Base-by-base conservation (phyloP, 805 yeast genomes). In the Wickerhamomyces subpelliculosus region DNA sequence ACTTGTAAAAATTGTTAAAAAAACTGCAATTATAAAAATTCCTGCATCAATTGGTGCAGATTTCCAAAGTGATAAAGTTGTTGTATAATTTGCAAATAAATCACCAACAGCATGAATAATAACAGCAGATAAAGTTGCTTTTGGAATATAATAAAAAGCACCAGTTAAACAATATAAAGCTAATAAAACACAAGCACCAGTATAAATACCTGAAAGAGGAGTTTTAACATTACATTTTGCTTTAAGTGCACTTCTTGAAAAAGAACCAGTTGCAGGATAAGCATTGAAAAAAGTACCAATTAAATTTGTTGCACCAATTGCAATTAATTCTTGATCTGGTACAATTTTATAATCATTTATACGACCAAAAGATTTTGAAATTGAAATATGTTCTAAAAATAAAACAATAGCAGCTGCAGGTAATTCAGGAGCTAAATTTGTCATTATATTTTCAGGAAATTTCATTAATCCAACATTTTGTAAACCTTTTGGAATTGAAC, bases 211-310 rank as follows among this genome's bases (percentile, higher is more conserved):
- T 32, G 96, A 94, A 43, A 89, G 67, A 26, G 97, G 97, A 17
- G 97, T 89, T 56, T 88, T 76, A 33, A 89, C 97, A 58, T 95
- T 95, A 72, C 96, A 89, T 64, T 89, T 89, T 36, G 95, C 81
- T 64, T 90, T 89, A 52, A 89, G 72, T 8, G 97, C 97, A 32
- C 96, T 84, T 68, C 97, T 80, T 16, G 95, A 84, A 61, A 89
- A 89, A 1, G 97, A 89, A 33, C 97, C 97, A 5, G 97, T 89
- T 8, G 95, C 88, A 8, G 97, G 97, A 60, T 89, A 89, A 8
- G 97, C 96, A 54, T 77, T 73, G 74, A 89, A 89, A 57, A 88
- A 86, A 17, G 95, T 86, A 49, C 96, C 96, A 49, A 89, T 70
- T 58, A 89, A 70, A 63, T 89, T 89, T 38, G 93, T 82, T 33